Base-by-base conservation (phyloP, 2,329 filamentous ascomycete species). In the Fusarium poae region DNA sequence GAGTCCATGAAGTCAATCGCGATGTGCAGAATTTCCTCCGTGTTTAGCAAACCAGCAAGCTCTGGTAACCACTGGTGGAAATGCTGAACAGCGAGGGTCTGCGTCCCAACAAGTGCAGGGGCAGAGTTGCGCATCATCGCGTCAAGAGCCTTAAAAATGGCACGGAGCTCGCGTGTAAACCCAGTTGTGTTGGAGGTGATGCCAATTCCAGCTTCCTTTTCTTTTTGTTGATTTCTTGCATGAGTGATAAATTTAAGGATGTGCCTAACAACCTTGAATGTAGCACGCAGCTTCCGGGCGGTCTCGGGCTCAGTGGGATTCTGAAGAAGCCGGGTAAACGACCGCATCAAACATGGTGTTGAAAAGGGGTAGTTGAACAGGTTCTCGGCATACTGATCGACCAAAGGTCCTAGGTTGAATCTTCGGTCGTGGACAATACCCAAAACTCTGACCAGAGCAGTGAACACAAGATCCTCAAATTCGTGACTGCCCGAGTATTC, bases 11-110 rank as follows among this genome's bases (percentile, higher is more conserved):
- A 97, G 79, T 95, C 93, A 65, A 97, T 92, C 40, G 94, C 93
- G 67, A 97, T 91, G 74, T 97, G 91, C 53, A 97, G 83, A 45
- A 97, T 95, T 77, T 98, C 95, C 73, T 94, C 91, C 0, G 91
- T 89, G 6, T 86, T 88, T 75, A 98, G 85, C 37, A 96, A 84
- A 3, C 90, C 89, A 1, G 88, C 85, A 12, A 99, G 87, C 76
- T 98, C 95, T 0, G 96, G 95, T n/a, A 99, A 83, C 96, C 96
- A 99, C 0, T 92, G 92, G 76, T 98, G 95, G 77, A 98, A 97
- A 77, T 98, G 93, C 79, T 99, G 96, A 15, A 98, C 94, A 4
- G 97, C 90, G 50, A 99, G 83, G 0, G 96, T 98, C 80, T 99
- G 97, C 67, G 92, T 98, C 34, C 96, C 96, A 16, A 98, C 92